phyloP scores from a whole-genome alignment of 495 filamentous ascomycete species.

The Talaromyces liani region DNA sequence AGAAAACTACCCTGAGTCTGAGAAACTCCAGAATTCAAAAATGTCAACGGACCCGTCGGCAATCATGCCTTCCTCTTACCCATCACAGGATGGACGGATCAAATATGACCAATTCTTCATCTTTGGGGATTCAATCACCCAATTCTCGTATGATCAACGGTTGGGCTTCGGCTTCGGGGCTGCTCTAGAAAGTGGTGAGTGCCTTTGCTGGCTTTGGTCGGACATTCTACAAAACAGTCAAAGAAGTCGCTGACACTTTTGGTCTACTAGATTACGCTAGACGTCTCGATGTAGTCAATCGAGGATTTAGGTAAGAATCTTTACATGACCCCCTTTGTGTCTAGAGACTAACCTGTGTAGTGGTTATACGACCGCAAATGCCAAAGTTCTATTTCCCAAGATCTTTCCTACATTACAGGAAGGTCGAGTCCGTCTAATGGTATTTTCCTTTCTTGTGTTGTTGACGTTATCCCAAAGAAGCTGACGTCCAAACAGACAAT shows the following conservation, averaged over 20 bases:
- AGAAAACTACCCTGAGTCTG: not conserved
- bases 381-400: conserved; percentile 47
- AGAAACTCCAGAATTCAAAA: not conserved
- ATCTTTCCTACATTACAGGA: conserved; percentile 49
- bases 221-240: no score
- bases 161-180: conserved; percentile 65
- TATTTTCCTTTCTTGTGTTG: conserved; percentile 26
- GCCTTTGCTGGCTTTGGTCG: no score
- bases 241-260: no score
- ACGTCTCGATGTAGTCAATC: conserved; percentile 59
- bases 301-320: conserved; percentile 50
- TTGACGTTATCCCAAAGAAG: not conserved
- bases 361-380: conserved; percentile 63
- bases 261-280: conserved; percentile 47
- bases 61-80: not conserved
- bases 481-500: conserved; percentile 46
- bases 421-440: conserved; percentile 59
- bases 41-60: not conserved
- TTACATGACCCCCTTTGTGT: not conserved
- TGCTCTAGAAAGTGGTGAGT: conserved; percentile 61
- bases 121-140: conserved; percentile 76
- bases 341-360: conserved; percentile 22
- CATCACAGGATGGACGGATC: not conserved
- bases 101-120: conserved; percentile 62
- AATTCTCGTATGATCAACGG: conserved; percentile 48